Percentiles rank a stretch among this genome's conserved stretches.
These are phyloP conservation scores for Fusarium sp. DNA, from an alignment of 2,329 filamentous ascomycete genomes.

Conservation along the genomic window DNA sequence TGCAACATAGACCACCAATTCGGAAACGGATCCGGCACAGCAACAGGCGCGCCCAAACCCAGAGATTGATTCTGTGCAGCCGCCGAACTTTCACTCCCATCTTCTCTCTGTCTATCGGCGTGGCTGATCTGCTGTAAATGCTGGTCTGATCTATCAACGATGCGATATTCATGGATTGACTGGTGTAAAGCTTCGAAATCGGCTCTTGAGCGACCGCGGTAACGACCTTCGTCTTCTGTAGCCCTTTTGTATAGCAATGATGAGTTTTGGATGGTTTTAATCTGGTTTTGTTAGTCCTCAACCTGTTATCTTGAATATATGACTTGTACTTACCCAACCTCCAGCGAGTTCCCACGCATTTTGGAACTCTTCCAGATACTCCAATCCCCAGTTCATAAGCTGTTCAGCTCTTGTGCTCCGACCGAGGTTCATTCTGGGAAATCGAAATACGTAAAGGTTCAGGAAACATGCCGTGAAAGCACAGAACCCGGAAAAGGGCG, in stretches of 20 bases:
- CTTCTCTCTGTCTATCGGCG: conserved; percentile 14
- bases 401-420: conserved; percentile 31
- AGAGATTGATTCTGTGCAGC: neutral
- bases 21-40: conserved; percentile 34
- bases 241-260: conserved; percentile 37
- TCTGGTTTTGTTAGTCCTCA: conserved; percentile 9
- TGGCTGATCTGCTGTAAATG: conserved; percentile 39
- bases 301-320: no score
- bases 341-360: conserved; percentile 40
- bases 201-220: conserved; percentile 31
- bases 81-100: neutral
- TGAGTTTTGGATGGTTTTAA: conserved; percentile 42
- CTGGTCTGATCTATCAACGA: conserved; percentile 36
- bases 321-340: conserved; percentile 34
- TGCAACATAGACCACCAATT: conserved; percentile 45
- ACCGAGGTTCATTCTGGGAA: conserved; percentile 54
- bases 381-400: conserved; percentile 36
- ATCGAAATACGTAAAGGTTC: conserved; percentile 54
- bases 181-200: conserved; percentile 39
- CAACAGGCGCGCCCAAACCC: neutral
- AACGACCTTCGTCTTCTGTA: conserved; percentile 34
- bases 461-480: conserved; percentile 58
- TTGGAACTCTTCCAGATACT: conserved; percentile 40
- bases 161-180: conserved; percentile 38
- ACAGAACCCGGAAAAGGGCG: conserved; percentile 59